These are phyloP conservation scores for Wallemia mellicola DNA, from an alignment of 1,284 basidiomycete genomes.

Conservation along the genomic window DNA sequence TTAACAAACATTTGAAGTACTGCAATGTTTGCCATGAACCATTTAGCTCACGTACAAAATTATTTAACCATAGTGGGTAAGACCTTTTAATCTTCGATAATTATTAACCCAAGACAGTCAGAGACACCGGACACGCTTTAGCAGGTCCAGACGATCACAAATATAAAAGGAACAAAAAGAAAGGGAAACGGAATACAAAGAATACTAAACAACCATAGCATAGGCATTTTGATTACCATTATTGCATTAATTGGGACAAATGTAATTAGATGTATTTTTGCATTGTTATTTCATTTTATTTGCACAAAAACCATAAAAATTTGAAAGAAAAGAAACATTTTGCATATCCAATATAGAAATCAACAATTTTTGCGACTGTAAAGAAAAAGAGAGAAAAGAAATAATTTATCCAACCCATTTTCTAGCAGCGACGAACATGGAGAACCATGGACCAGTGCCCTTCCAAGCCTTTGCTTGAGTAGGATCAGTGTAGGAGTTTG, in stretches of 20 bases:
- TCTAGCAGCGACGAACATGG: conserved; percentile 17
- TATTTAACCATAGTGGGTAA: not conserved
- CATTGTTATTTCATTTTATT: too few relatives aligned
- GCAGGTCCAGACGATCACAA: not conserved
- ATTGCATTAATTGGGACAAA: not conserved
- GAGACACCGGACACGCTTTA: not conserved
- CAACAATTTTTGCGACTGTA: too few relatives aligned
- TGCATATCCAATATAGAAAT: too few relatives aligned
- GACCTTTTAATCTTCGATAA: not conserved
- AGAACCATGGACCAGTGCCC: conserved; percentile 16
- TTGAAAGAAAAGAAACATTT: too few relatives aligned
- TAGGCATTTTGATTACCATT: not conserved
- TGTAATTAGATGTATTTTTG: too few relatives aligned
- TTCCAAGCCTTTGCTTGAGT: conserved; percentile 8
- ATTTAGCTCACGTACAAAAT: not conserved
- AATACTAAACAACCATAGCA: not conserved
- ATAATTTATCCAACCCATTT: conserved; percentile 10
- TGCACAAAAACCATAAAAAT: too few relatives aligned
- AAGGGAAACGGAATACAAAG: not conserved
- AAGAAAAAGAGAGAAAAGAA: too few relatives aligned
- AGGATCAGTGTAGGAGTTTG: conserved; percentile 14
- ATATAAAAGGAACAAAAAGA: not conserved
- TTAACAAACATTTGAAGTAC: not conserved
- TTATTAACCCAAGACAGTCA: not conserved
- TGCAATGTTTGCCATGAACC: not conserved